These are phyloP conservation scores for Phytopythium cucurbitacearum DNA, from an alignment of 352 stramenopile genomes.

Conservation along the genomic window DNA sequence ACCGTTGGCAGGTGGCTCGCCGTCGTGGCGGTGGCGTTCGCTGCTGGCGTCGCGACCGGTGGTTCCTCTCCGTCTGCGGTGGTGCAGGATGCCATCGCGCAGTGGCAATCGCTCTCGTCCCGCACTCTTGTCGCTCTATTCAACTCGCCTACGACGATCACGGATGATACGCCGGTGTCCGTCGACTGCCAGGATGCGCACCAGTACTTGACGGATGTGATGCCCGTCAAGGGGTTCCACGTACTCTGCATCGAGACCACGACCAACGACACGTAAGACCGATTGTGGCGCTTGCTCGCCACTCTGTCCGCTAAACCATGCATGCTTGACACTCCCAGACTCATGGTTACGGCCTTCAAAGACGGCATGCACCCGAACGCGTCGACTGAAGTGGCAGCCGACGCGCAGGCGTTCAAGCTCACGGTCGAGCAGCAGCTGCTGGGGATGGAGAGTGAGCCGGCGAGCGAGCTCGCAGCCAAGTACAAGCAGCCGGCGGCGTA, in stretches of 20 bases:
- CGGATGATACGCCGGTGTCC: background rate
- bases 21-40: conserved; percentile 11
- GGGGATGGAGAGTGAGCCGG: conserved; percentile 10
- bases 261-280: conserved; percentile 33
- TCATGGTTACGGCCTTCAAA: conserved; percentile 53
- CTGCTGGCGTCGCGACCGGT: conserved; percentile 1
- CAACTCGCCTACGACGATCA: too few species aligned
- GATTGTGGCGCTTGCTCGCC: too few species aligned
- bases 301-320: background rate
- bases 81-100: too few species aligned
- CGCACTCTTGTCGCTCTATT: too few species aligned
- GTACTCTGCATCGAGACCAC: conserved; percentile 56
- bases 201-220: conserved; percentile 48
- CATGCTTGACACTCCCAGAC: conserved; percentile 10
- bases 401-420: too few species aligned
- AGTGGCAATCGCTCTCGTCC: too few species aligned
- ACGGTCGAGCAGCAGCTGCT: conserved; percentile 34
- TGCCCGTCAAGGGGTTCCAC: conserved; percentile 66
- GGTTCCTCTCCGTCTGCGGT: too few species aligned
- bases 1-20: conserved; percentile 8
- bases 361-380: conserved; percentile 29
- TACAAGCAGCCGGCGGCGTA: conserved; percentile 69
- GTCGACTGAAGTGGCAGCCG: conserved; percentile 21
- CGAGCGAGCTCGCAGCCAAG: conserved; percentile 16
- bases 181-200: conserved; percentile 35